A percentile compares a stretch with the other conserved stretches of the same genome.
Conservation (phyloP, 116 monocot genomes). For the Papilionanthe hybrid region DNA sequence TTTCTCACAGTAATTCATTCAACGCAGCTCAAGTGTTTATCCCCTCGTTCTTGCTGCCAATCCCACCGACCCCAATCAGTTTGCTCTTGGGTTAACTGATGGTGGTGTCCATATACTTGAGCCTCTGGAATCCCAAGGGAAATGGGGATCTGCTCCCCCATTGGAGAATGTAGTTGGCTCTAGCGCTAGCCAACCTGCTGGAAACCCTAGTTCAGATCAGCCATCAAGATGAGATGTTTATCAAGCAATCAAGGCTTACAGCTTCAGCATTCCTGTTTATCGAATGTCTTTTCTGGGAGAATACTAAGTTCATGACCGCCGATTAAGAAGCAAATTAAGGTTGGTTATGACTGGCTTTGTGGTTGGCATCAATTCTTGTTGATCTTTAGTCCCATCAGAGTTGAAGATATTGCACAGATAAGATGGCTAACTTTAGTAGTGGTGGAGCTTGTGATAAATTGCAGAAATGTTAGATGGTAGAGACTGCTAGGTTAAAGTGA, state of each 20-base stretch:
- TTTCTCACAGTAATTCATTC: background rate
- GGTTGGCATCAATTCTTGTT: constrained; percentile 1
- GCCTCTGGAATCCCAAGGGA: constrained; percentile 52
- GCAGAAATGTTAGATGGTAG: background rate
- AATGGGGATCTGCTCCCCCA: constrained; percentile 47
- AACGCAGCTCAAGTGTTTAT: constrained; percentile 22
- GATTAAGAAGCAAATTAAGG: background rate
- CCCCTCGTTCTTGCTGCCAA: constrained; percentile 52
- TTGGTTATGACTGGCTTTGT: background rate
- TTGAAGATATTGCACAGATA: background rate
- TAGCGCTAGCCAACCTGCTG: constrained; percentile 20
- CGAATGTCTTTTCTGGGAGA: background rate
- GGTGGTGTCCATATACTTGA: constrained; percentile 49
- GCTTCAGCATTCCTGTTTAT: background rate
- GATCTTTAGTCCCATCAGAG: background rate
- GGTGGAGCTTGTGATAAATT: background rate
- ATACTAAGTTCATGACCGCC: background rate
- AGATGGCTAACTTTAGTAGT: constrained; percentile 1
- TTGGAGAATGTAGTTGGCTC: constrained; percentile 16
- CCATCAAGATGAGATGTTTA: constrained; percentile 19
- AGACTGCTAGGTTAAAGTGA: background rate
- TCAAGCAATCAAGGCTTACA: background rate
- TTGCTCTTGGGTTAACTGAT: constrained; percentile 55
- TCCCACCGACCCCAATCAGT: constrained; percentile 49
- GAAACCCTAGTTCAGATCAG: constrained; percentile 36